Evolutionary conservation across 1,284 basidiomycete species (phyloP).

Genomic region (Cystobasidiaceae sp.): DNA sequence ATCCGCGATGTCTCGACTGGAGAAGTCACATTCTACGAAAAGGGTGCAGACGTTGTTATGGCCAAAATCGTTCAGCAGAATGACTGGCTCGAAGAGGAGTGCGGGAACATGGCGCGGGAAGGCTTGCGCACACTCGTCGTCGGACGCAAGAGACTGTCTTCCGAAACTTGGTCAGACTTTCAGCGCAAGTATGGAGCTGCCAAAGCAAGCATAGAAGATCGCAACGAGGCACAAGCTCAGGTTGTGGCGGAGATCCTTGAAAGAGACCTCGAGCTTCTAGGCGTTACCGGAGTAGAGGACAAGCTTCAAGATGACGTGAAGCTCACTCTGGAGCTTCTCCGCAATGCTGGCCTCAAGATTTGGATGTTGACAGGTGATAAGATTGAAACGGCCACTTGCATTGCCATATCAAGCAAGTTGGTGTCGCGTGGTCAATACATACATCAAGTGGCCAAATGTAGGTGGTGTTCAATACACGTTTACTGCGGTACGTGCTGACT

Average conservation of each 20-base stretch:
- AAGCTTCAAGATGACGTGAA: conserved; percentile 97
- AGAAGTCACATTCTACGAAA: conserved; percentile 86
- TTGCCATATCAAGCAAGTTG: conserved; percentile 93
- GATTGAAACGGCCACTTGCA: conserved; percentile 97
- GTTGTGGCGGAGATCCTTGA: conserved; percentile 77
- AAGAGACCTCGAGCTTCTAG: conserved; percentile 81
- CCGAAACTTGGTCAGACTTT: conserved; percentile 68
- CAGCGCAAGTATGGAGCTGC: conserved; percentile 71
- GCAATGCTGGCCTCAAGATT: conserved; percentile 96
- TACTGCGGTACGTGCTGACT: not conserved
- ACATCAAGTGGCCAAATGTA: conserved; percentile 89
- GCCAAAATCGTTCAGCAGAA: conserved; percentile 86
- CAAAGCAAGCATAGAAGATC: conserved; percentile 66
- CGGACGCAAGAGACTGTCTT: conserved; percentile 69
- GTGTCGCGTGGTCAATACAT: conserved; percentile 96
- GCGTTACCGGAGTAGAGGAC: conserved; percentile 95
- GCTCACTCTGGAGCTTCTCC: conserved; percentile 80
- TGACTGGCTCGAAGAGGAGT: conserved; percentile 99
- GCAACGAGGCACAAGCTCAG: conserved; percentile 69
- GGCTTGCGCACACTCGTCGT: conserved; percentile 91
- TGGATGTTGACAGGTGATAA: conserved; percentile 99
- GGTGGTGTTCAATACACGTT: conserved; percentile 43
- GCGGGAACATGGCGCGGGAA: conserved; percentile 96
- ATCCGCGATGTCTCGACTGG: conserved; percentile 70
- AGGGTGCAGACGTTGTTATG: conserved; percentile 98